These are phyloP conservation scores for Hypholoma sublateritium DNA, from an alignment of 768 basidiomycete species.

Conservation along the genomic window DNA sequence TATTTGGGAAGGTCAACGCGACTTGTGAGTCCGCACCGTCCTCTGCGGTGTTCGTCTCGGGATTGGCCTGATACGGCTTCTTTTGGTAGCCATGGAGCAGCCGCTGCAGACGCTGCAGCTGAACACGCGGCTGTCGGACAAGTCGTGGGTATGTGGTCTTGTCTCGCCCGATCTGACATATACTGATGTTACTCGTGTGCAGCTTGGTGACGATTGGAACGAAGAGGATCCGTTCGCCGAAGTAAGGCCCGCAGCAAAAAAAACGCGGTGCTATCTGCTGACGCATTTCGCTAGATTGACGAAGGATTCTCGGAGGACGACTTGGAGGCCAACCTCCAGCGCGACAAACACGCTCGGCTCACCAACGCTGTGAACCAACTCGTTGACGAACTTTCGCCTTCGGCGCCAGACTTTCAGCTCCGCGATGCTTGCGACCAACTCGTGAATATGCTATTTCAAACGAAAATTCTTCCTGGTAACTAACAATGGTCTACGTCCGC, in stretches of 20 bases:
- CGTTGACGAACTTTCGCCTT: constrained; percentile 83
- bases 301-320: constrained; percentile 93
- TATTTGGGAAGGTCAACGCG: constrained; percentile 79
- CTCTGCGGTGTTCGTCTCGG: not conserved
- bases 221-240: constrained; percentile 98
- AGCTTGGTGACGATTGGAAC: constrained; percentile 81
- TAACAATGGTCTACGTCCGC: not conserved
- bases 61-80: not conserved
- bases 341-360: constrained; percentile 91
- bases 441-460: constrained; percentile 40
- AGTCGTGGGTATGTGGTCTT: constrained; percentile 70
- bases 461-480: not conserved
- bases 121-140: constrained; percentile 83
- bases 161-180: not conserved
- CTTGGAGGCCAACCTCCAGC: constrained; percentile 85
- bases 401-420: constrained; percentile 79
- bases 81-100: constrained; percentile 49
- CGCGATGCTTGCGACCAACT: constrained; percentile 86
- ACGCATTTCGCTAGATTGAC: constrained; percentile 60
- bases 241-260: constrained; percentile 36
- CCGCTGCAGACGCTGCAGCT: constrained; percentile 77
- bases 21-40: constrained; percentile 47
- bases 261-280: not conserved
- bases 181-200: constrained; percentile 33
- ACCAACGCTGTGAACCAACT: constrained; percentile 80